These are phyloP conservation scores for Boletellus ananas DNA, from an alignment of 768 basidiomycete species.

Conservation along the genomic window DNA sequence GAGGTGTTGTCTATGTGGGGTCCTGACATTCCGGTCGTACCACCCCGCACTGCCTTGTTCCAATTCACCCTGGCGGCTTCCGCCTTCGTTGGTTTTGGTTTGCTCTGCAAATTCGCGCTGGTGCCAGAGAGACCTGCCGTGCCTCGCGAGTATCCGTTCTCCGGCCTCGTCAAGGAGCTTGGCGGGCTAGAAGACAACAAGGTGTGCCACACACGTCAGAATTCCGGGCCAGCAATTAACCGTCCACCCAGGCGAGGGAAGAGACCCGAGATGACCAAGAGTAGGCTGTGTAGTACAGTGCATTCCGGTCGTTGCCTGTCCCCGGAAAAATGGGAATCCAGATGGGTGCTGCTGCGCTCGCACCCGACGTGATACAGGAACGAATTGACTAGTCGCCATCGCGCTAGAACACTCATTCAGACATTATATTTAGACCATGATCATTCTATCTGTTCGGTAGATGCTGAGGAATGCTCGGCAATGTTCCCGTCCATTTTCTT, in stretches of 20 bases:
- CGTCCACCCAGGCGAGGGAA: slow-evolving; percentile 33
- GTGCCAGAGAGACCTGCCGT: slow-evolving; percentile 61
- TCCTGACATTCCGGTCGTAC: slow-evolving; percentile 65
- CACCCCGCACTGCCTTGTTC: slow-evolving; percentile 55
- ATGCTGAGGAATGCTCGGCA: slow-evolving; percentile 9
- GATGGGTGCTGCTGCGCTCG: background rate
- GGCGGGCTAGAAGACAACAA: slow-evolving; percentile 78
- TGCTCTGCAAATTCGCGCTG: slow-evolving; percentile 51
- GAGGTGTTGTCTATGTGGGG: slow-evolving; percentile 87
- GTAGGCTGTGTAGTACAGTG: slow-evolving; percentile 19
- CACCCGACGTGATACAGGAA: background rate
- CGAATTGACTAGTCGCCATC: background rate
- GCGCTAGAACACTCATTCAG: background rate
- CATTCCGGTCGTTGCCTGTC: background rate
- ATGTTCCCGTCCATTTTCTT: slow-evolving; percentile 10
- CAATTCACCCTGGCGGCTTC: slow-evolving; percentile 61
- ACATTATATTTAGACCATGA: slow-evolving; percentile 4
- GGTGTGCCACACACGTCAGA: slow-evolving; percentile 38
- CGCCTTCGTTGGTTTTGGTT: slow-evolving; percentile 63
- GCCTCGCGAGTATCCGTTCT: slow-evolving; percentile 73
- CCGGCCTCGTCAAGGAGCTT: slow-evolving; percentile 70
- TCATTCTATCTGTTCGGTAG: slow-evolving; percentile 6
- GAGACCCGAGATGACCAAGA: slow-evolving; percentile 33
- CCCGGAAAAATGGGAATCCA: slow-evolving; percentile 1
- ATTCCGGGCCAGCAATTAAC: slow-evolving; percentile 2